Base-by-base conservation (phyloP, 139 green algal genomes). In the Chlorella sp. region DNA sequence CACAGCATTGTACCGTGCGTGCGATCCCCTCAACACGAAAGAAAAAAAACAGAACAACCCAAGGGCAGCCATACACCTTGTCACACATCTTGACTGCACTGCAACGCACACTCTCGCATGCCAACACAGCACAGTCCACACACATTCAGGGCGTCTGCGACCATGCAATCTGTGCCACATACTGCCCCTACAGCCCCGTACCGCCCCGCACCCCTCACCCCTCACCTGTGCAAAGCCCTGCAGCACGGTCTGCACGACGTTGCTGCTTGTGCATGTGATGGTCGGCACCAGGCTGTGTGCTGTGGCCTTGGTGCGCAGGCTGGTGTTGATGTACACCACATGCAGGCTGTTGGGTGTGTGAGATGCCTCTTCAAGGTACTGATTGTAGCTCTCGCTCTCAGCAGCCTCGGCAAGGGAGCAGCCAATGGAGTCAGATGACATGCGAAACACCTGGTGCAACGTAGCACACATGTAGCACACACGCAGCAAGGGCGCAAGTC, bases 241-340 rank as follows among this genome's bases (percentile, higher is more conserved):
- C 67, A 99, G 87, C 27, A 99, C 83, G 1, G 95, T 99, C 77
- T 96, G 91, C 72, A 99, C 93, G 2, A 99, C 95, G 81, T 99
- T 99, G 74, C 86, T 95, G 33, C 92, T 98, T 49, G 95, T 99
- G 83, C 95, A 99, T 10, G 95, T 98, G 85, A 99, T 98, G 76
- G 95, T 99, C 59, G 95, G 95, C 66, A 99, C 90, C 0, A 83
- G 34, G 26, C 71, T 66, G 68, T 99, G 77, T 5, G 91, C 90
- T 6, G 75, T 70, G 2, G 95, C 95, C 51, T 90, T 98, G 68
- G 95, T 98, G 65, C 86, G 84, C 49, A 99, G 82, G 35, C 83
- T 92, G 22, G 95, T 99, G 87, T 99, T 99, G 88, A 99, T 99
- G 89, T 99, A 99, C 23, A 99, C 88, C 29, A 97, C 93, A 72